Conservation (phyloP, 2,329 filamentous ascomycete genomes). For the Sporothrix phasma region DNA sequence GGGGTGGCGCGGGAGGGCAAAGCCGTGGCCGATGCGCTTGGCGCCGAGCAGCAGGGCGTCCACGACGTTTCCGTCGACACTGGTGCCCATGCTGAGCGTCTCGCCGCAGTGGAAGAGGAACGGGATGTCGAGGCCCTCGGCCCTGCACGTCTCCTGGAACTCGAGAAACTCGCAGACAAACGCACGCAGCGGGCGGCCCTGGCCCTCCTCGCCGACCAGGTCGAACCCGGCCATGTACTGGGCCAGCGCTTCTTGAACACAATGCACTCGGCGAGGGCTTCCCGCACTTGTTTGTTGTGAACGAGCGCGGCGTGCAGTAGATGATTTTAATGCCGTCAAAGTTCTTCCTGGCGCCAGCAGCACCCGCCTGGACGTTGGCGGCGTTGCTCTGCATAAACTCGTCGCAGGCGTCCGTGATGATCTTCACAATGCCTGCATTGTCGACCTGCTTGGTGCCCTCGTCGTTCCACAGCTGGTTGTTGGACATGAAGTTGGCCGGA, state of each 20-base stretch:
- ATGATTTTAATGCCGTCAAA: conserved; percentile 62
- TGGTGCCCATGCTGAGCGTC: conserved; percentile 55
- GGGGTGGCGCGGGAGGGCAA: conserved; percentile 57
- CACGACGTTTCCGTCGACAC: conserved; percentile 57
- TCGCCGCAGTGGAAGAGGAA: conserved; percentile 72
- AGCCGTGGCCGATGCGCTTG: conserved; percentile 66
- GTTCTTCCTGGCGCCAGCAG: conserved; percentile 23
- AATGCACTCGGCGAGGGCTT: conserved; percentile 51
- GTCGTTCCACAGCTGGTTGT: conserved; percentile 50
- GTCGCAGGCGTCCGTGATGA: conserved; percentile 47
- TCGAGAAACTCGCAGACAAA: conserved; percentile 46
- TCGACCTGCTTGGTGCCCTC: conserved; percentile 43
- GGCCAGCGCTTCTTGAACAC: conserved; percentile 46
- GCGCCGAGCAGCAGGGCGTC: conserved; percentile 57
- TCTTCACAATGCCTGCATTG: conserved; percentile 49
- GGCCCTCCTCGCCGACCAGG: conserved; percentile 57
- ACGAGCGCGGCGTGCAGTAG: conserved; percentile 59
- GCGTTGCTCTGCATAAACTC: conserved; percentile 32
- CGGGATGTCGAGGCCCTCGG: conserved; percentile 46
- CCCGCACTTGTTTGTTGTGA: conserved; percentile 38
- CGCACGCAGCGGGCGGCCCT: conserved; percentile 47
- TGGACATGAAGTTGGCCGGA: conserved; percentile 57
- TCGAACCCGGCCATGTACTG: conserved; percentile 60
- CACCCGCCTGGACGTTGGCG: not conserved
- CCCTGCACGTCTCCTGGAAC: conserved; percentile 44